Base-by-base conservation (phyloP, 768 basidiomycete genomes). In the Amylocystis lapponica region DNA sequence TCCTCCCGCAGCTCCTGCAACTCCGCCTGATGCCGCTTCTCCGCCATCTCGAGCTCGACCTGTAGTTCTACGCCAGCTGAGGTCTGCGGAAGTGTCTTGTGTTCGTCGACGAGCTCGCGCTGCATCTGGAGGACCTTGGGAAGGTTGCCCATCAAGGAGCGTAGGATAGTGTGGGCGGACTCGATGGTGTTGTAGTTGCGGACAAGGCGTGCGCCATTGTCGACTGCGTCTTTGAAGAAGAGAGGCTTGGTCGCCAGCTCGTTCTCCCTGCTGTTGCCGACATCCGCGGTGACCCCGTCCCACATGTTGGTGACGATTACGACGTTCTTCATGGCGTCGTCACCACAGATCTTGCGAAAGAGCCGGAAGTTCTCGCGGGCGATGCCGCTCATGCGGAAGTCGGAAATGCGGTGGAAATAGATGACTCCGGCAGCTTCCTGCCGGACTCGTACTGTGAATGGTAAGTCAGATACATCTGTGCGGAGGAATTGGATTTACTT, bases 281-380 rank as follows among this genome's bases (percentile, higher is more conserved):
- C 19, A 3, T 12, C 16, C n/a, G 7, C 23, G 9, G 19, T 9
- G 3, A 60, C 59, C 17, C 38, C 57, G 13, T 53, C 57, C 70
- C 67, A 70, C 61, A 65, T 66, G 3, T 65, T 69, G 1, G 68
- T 70, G n/a, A 65, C 54, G 14, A 71, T 47, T 10, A 61, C 46
- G 5, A 65, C 55, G 16, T 65, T 65, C 27, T 12, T 49, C 16
- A 65, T 39, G 6, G 58, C 52, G 4, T 49, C 19, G 6, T 50
- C 21, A 3, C 69, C 69, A 27, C 70, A 71, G 14, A 71, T 47
- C 23, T 56, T 52, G 21, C 51, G 41, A 44, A 71, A 67, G 47
- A 67, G 45, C n/a, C 51, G 42, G 38, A 69, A 58, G 47, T 66
- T 67, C 32, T 53, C 58, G 16, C 43, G 41, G 5, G 50, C 49